Percentiles rank a stretch among this genome's conserved stretches.
phyloP scores from a whole-genome alignment of 495 filamentous ascomycete species.

The Halenospora varia region DNA sequence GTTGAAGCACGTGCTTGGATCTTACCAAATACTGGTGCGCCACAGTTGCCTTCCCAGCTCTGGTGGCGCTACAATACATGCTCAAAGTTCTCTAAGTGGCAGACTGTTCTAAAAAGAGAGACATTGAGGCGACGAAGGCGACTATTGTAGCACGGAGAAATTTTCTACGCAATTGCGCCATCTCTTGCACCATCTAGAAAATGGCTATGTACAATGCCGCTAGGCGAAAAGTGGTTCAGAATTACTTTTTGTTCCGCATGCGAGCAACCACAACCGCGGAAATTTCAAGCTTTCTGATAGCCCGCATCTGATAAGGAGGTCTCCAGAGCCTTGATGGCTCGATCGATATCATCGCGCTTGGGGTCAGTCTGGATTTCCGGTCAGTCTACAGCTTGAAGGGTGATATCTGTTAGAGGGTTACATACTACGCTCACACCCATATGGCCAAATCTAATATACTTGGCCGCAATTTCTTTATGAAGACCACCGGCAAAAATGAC shows the following conservation, averaged over 20 bases:
- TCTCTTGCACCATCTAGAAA: constrained; percentile 10
- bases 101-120: background rate
- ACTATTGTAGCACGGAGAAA: background rate
- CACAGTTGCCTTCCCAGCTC: background rate
- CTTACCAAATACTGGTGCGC: background rate
- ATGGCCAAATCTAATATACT: constrained; percentile 71
- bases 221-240: constrained; percentile 7
- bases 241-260: constrained; percentile 10
- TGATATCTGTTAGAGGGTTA: constrained; percentile 6
- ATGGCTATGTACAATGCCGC: background rate
- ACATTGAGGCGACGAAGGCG: background rate
- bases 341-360: constrained; percentile 67
- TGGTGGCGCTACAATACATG: background rate
- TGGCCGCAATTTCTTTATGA: constrained; percentile 77
- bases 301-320: constrained; percentile 68
- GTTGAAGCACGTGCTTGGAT: background rate
- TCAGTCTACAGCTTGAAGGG: background rate
- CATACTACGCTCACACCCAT: constrained; percentile 90
- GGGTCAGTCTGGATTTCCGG: constrained; percentile 48
- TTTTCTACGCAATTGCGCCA: constrained; percentile 7
- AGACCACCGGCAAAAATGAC: constrained; percentile 93
- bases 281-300: constrained; percentile 46
- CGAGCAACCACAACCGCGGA: background rate
- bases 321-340: constrained; percentile 74
- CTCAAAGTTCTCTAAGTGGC: background rate